phyloP scores from a whole-genome alignment of 495 filamentous ascomycete genomes.

The Tuber aestivum region DNA sequence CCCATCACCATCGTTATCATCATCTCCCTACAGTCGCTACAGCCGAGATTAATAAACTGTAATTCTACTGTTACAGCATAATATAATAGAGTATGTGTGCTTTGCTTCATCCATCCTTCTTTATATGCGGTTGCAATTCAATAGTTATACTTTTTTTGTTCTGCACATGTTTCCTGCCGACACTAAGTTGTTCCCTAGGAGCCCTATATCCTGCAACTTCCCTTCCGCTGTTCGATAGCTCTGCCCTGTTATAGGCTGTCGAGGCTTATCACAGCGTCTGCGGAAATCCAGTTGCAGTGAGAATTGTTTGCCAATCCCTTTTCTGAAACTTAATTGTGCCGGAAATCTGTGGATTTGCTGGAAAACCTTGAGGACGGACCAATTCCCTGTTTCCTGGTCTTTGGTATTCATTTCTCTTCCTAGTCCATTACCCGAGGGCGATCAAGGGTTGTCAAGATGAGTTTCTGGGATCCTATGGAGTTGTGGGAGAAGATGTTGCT shows the following conservation, averaged over 20 bases:
- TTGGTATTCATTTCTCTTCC: neutral
- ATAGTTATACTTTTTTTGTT: neutral
- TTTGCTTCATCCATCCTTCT: neutral
- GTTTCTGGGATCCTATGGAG: conserved; percentile 71
- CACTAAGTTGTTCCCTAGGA: neutral
- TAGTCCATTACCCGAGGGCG: neutral
- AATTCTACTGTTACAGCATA: neutral
- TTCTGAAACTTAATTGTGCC: neutral
- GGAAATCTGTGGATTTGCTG: neutral
- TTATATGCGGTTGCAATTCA: neutral
- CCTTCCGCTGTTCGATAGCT: conserved; percentile 2
- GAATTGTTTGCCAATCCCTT: conserved; percentile 1
- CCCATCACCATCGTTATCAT: conserved; percentile 28
- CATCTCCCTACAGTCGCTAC: conserved; percentile 38
- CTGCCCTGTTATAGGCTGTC: neutral
- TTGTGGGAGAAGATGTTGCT: conserved; percentile 90
- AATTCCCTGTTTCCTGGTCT: neutral
- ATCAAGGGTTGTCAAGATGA: conserved; percentile 34
- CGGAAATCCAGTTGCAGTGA: neutral
- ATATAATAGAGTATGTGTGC: neutral
- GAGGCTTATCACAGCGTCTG: neutral
- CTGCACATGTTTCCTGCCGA: conserved; percentile 2
- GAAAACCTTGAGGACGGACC: neutral
- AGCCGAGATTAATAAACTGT: conserved; percentile 9
- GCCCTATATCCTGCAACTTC: conserved; percentile 5